These are phyloP conservation scores for Penicillium ochrochloron DNA, from an alignment of 495 filamentous ascomycete species.

Conservation along the genomic window DNA sequence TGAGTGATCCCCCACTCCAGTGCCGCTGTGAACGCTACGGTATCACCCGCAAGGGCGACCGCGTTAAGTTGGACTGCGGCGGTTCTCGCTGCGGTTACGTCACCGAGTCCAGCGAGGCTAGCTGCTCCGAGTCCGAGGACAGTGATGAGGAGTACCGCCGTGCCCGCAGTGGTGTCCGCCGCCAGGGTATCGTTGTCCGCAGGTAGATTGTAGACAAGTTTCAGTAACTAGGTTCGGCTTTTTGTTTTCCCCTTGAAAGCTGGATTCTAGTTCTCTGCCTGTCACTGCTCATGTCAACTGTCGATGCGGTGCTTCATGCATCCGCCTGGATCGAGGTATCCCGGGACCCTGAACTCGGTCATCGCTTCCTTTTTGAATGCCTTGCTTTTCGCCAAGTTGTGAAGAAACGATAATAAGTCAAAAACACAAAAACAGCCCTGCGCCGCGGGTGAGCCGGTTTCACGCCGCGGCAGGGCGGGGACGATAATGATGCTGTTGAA, in stretches of 20 bases:
- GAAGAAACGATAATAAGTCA: slow-evolving; percentile 1
- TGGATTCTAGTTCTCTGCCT: slow-evolving; percentile 1
- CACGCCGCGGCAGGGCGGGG: slow-evolving; percentile 29
- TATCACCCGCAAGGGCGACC: slow-evolving; percentile 88
- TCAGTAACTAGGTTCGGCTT: background rate
- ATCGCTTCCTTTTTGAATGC: slow-evolving; percentile 27
- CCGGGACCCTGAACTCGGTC: slow-evolving; percentile 18
- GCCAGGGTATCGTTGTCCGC: slow-evolving; percentile 79
- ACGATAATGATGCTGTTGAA: slow-evolving; percentile 21
- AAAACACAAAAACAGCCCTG: slow-evolving; percentile 33
- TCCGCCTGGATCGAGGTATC: slow-evolving; percentile 23
- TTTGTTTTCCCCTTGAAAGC: background rate
- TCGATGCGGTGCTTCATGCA: background rate
- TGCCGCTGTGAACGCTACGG: slow-evolving; percentile 95
- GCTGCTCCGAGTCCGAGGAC: slow-evolving; percentile 59
- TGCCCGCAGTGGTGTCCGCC: slow-evolving; percentile 57
- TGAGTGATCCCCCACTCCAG: slow-evolving; percentile 70
- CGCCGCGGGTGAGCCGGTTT: slow-evolving; percentile 33
- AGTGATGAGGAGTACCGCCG: slow-evolving; percentile 62
- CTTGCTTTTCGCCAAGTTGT: slow-evolving; percentile 19
- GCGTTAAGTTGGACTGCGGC: slow-evolving; percentile 93
- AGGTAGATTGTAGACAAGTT: slow-evolving; percentile 30
- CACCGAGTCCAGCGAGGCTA: slow-evolving; percentile 57
- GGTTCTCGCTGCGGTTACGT: slow-evolving; percentile 82
- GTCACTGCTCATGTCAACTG: background rate